Conservation (phyloP, 352 stramenopile species). For the Pythium brachiatum region DNA sequence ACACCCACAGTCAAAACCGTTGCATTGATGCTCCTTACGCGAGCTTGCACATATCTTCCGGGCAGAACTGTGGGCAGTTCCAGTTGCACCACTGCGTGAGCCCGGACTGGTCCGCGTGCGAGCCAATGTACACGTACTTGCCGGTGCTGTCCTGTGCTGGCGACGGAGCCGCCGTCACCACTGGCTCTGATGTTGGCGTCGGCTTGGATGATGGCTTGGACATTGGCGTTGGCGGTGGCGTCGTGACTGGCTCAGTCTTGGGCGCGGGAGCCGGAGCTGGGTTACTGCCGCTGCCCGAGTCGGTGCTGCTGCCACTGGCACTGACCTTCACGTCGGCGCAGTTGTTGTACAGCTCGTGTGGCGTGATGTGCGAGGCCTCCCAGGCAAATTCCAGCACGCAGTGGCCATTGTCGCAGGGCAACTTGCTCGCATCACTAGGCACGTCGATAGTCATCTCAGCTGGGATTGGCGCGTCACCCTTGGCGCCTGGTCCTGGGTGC, state of each 20-base stretch:
- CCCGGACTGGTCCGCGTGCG: constrained; percentile 4
- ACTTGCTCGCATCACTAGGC: constrained; percentile 13
- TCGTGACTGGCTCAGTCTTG: background rate
- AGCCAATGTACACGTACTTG: constrained; percentile 33
- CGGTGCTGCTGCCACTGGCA: background rate
- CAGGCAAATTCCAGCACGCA: constrained; percentile 24
- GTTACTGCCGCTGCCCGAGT: background rate
- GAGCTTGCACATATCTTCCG: constrained; percentile 31
- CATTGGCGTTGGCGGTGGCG: background rate
- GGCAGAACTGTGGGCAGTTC: constrained; percentile 38
- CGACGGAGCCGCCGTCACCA: background rate
- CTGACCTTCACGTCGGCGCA: constrained; percentile 25
- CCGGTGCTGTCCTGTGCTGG: constrained; percentile 5
- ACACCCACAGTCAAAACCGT: background rate
- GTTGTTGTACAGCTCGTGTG: constrained; percentile 28
- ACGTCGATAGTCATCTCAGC: constrained; percentile 27
- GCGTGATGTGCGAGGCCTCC: constrained; percentile 24
- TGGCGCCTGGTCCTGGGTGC: constrained; percentile 17
- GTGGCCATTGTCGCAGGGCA: constrained; percentile 26
- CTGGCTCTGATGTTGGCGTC: background rate
- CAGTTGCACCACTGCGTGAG: constrained; percentile 38
- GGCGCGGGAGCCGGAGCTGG: background rate
- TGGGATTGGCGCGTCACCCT: constrained; percentile 21
- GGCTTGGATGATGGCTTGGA: background rate
- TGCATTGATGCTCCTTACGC: background rate